A percentile compares a stretch with the other conserved stretches of the same genome.
These are phyloP conservation scores for Exophiala sideris DNA, from an alignment of 2,329 filamentous ascomycete genomes.

Conservation along the genomic window DNA sequence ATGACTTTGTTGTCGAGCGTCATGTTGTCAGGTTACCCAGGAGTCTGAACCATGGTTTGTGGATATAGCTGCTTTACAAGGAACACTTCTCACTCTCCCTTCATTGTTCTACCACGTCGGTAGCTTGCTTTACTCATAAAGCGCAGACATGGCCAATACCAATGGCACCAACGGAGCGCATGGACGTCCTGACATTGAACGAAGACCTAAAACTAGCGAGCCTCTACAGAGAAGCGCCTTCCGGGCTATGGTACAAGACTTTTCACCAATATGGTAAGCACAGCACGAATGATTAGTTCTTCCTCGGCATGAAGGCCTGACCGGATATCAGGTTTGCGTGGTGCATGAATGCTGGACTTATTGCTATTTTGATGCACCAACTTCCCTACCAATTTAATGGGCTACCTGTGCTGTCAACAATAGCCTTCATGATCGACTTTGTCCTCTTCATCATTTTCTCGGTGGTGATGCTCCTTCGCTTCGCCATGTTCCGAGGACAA, in stretches of 20 bases:
- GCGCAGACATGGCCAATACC: no score
- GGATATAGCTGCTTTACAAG: no score
- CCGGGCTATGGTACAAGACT: slow-evolving; percentile 20
- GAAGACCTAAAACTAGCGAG: background rate
- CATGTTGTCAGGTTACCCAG: no score
- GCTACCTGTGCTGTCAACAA: slow-evolving; percentile 35
- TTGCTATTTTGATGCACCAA: slow-evolving; percentile 24
- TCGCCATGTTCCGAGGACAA: slow-evolving; percentile 33
- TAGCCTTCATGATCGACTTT: slow-evolving; percentile 41
- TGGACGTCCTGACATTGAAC: background rate
- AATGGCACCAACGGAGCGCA: no score
- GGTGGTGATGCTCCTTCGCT: slow-evolving; percentile 34
- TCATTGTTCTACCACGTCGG: no score
- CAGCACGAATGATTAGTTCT: background rate
- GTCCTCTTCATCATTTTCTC: slow-evolving; percentile 32
- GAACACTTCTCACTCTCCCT: no score
- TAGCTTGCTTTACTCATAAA: no score
- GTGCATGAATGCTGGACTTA: slow-evolving; percentile 26
- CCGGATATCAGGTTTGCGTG: slow-evolving; percentile 21
- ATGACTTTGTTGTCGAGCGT: no score
- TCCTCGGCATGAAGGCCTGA: background rate
- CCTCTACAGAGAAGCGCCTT: slow-evolving; percentile 11
- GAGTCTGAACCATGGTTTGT: no score
- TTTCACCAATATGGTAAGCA: slow-evolving; percentile 18
- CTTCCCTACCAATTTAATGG: slow-evolving; percentile 40